A percentile compares a stretch with the other conserved stretches of the same genome.
These are phyloP conservation scores for Penicillium roqueforti DNA, from an alignment of 495 filamentous ascomycete species.

Conservation along the genomic window DNA sequence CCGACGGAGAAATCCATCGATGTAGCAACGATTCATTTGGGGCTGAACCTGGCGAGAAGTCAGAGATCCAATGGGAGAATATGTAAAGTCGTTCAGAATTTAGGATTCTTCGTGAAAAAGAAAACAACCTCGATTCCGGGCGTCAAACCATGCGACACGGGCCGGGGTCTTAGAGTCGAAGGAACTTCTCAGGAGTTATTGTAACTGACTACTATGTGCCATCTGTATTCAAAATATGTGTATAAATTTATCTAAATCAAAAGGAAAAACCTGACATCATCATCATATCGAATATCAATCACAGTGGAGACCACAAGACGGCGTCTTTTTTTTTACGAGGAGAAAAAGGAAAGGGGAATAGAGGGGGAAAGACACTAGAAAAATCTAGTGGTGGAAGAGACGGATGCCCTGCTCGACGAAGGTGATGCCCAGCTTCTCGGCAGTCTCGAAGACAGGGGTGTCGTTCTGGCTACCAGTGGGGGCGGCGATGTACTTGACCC, in stretches of 20 bases:
- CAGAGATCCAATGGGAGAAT: not conserved
- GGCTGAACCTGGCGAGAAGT: too few species aligned
- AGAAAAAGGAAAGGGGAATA: slow-evolving; percentile 2
- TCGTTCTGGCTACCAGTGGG: slow-evolving; percentile 95
- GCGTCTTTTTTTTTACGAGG: slow-evolving; percentile 17
- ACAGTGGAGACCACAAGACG: slow-evolving; percentile 3
- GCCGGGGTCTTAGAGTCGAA: not conserved
- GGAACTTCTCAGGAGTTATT: not conserved
- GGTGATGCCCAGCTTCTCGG: slow-evolving; percentile 83
- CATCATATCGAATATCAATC: slow-evolving; percentile 22
- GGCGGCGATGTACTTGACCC: slow-evolving; percentile 92
- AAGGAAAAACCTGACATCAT: slow-evolving; percentile 28
- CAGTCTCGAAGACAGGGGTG: slow-evolving; percentile 79
- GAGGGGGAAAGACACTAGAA: not conserved
- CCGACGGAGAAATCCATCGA: slow-evolving; percentile 3
- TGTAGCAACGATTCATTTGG: not conserved
- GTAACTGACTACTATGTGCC: too few species aligned
- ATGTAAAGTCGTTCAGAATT: not conserved
- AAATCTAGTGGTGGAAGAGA: slow-evolving; percentile 78
- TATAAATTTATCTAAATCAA: slow-evolving; percentile 23
- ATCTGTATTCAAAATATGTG: slow-evolving; percentile 11
- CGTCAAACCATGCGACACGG: not conserved
- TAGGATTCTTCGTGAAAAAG: not conserved
- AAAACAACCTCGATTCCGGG: not conserved
- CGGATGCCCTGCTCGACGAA: slow-evolving; percentile 87